Conservation (phyloP, 345 rosid species). For the Turnera subulata region DNA sequence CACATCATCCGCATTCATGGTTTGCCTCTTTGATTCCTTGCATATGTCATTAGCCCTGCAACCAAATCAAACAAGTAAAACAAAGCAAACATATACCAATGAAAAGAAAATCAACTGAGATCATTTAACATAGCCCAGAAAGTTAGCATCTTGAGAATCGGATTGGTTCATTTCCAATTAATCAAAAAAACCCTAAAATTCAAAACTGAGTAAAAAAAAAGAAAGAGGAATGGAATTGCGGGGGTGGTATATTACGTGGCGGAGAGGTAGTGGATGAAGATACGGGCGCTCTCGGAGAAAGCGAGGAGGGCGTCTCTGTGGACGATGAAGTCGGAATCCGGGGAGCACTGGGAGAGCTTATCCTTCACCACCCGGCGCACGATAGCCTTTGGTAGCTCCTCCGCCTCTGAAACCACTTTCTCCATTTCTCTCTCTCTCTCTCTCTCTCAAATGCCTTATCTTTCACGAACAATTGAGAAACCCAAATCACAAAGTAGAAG, state of each 20-base stretch:
- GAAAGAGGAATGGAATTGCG: background rate
- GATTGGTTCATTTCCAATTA: no score
- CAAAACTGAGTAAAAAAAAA: background rate
- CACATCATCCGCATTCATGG: slow-evolving; percentile 56
- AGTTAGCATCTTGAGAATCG: no score
- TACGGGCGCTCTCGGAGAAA: slow-evolving; percentile 65
- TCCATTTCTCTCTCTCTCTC: slow-evolving; percentile 23
- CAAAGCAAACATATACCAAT: no score
- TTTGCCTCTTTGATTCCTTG: slow-evolving; percentile 69
- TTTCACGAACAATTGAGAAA: no score
- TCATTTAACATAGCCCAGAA: no score
- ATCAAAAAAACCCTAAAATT: slow-evolving; percentile 2
- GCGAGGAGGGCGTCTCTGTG: slow-evolving; percentile 63
- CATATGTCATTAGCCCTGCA: slow-evolving; percentile 66
- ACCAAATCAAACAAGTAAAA: background rate
- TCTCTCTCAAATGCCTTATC: slow-evolving; percentile 9
- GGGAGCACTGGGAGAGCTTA: slow-evolving; percentile 67
- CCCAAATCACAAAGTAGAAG: no score
- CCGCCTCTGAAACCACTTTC: slow-evolving; percentile 52
- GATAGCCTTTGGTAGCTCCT: slow-evolving; percentile 81
- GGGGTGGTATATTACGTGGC: slow-evolving; percentile 52
- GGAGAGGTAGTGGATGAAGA: slow-evolving; percentile 72
- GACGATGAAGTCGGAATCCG: slow-evolving; percentile 47
- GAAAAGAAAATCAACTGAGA: no score
- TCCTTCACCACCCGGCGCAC: slow-evolving; percentile 91